Conservation (phyloP, 2,329 filamentous ascomycete genomes). For the Talaromyces sp. region DNA sequence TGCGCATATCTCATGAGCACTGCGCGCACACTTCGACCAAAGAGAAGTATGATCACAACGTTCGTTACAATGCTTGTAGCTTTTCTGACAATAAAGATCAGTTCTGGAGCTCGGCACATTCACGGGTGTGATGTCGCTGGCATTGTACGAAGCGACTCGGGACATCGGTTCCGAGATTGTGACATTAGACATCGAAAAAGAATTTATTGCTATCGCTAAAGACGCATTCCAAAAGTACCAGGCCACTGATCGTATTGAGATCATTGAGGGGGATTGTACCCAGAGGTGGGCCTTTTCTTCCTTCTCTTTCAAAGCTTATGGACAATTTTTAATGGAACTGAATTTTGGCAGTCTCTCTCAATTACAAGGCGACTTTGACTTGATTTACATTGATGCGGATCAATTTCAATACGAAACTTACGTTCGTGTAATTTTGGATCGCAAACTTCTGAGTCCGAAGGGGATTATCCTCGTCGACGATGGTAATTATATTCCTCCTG, state of each 20-base stretch:
- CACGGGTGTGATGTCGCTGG: neutral
- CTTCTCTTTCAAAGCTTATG: neutral
- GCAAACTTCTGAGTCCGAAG: neutral
- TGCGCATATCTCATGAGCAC: neutral
- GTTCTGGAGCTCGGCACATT: neutral
- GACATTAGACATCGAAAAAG: neutral
- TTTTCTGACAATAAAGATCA: neutral
- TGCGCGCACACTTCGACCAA: neutral
- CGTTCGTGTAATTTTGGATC: neutral
- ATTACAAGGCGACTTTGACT: neutral
- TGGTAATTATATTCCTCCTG: neutral
- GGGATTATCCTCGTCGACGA: neutral
- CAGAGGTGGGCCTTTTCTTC: neutral
- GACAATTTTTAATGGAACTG: neutral
- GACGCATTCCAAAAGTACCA: neutral
- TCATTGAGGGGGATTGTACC: neutral
- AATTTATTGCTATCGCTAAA: neutral
- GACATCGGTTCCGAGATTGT: neutral
- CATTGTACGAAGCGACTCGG: neutral
- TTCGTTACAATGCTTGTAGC: neutral
- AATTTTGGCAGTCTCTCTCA: neutral
- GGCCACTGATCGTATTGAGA: neutral
- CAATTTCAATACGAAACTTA: neutral
- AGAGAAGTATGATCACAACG: neutral
- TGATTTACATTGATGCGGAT: neutral